Base-by-base conservation (phyloP, 495 filamentous ascomycete genomes). In the Aspergillus coremiiformis region DNA sequence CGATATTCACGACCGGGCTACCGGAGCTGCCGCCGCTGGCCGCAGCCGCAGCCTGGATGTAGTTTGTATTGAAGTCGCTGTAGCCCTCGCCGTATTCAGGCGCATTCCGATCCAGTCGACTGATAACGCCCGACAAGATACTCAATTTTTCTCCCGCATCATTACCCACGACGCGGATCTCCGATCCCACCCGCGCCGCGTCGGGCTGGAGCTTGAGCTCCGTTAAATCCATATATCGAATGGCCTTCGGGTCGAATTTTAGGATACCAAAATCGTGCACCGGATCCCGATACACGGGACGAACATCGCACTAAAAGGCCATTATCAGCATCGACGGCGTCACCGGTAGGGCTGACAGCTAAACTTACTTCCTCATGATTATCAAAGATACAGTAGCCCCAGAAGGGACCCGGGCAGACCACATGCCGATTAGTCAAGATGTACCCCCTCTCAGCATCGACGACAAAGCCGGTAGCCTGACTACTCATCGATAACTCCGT, bases 31-130 rank as follows among this genome's bases (percentile, higher is more conserved):
- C 93, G 51, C 93, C 93, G 66, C 88, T 96, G 10, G 93, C 93
- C 6, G 93, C 91, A 23, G 93, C 93, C 12, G 92, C 94, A 53
- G 93, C 93, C 75, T 99, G 93, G 55, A 97, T 97, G 69, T 99
- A 99, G 67, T 96, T 96, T 29, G 93, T 98, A 64, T 98, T 99
- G 76, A 99, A 99, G 63, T 99, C 93, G 67, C 91, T 91, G 68
- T 99, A 99, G 1, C 93, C 93, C 54, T 97, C 93, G 30, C 93
- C 92, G 58, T 99, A 99, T 59, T 99, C 93, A 6, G 93, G 93
- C 5, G 93, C 93, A 68, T 99, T 99, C 47, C 93, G 80, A 60
- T 99, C 93, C 52, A 97, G 73, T 52, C 93, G 81, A 75, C 89
- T 95, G 63, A 99, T 99, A 23, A 99, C 91, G 55, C 93, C 93